phyloP scores from a whole-genome alignment of 768 basidiomycete genomes.

The Chalciporus piperatus region DNA sequence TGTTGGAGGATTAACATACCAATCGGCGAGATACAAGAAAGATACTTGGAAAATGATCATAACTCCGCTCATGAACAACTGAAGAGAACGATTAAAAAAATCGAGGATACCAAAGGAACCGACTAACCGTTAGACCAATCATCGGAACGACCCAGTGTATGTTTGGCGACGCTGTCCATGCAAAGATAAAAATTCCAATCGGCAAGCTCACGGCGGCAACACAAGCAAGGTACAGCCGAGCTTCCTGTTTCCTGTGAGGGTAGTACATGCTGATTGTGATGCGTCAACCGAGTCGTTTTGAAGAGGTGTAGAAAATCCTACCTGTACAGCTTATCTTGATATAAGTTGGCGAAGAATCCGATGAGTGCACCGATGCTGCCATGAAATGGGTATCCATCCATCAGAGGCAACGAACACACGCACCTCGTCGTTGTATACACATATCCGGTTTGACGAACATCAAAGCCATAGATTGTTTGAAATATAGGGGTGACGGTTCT shows the following conservation, averaged over 20 bases:
- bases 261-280: constrained; percentile 26
- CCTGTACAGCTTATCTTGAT: constrained; percentile 52
- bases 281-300: constrained; percentile 9
- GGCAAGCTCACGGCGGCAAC: constrained; percentile 53
- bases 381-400: not conserved
- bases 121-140: constrained; percentile 22
- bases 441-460: constrained; percentile 54
- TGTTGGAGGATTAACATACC: constrained; percentile 28
- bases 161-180: constrained; percentile 55
- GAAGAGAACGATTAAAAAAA: constrained; percentile 1
- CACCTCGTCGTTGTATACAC: constrained; percentile 55
- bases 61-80: constrained; percentile 40
- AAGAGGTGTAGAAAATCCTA: constrained; percentile 14
- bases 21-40: constrained; percentile 51
- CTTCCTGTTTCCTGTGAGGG: constrained; percentile 43
- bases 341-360: constrained; percentile 42
- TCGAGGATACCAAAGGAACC: not conserved
- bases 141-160: constrained; percentile 58
- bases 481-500: constrained; percentile 61
- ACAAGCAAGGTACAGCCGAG: constrained; percentile 56
- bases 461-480: constrained; percentile 54
- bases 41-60: constrained; percentile 44
- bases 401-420: constrained; percentile 11
- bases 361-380: constrained; percentile 51
- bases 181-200: constrained; percentile 63